These are phyloP conservation scores for Adansonia grandidieri DNA, from an alignment of 441 rosid species.

Conservation along the genomic window DNA sequence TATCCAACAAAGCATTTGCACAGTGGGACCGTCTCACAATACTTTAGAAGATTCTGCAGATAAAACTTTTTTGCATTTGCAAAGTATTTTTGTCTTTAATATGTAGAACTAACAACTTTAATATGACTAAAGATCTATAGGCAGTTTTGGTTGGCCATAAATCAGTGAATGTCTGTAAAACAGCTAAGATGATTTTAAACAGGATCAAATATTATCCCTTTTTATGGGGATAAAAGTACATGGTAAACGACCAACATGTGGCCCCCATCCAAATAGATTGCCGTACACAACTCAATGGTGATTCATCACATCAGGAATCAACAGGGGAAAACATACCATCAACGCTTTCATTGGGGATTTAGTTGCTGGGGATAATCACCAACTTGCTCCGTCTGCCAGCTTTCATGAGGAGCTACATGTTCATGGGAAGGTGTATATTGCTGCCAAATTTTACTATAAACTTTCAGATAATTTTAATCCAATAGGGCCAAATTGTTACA, in stretches of 20 bases:
- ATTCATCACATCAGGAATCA: conserved; percentile 44
- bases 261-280: conserved; percentile 37
- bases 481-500: neutral
- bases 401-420: conserved; percentile 79
- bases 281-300: conserved; percentile 37
- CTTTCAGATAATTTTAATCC: conserved; percentile 9
- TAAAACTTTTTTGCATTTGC: conserved; percentile 23
- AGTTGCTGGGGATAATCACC: conserved; percentile 54
- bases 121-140: conserved; percentile 27
- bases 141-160: conserved; percentile 38
- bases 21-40: conserved; percentile 25
- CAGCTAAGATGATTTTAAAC: conserved; percentile 31
- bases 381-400: conserved; percentile 83
- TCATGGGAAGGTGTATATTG: conserved; percentile 67
- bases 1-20: conserved; percentile 19
- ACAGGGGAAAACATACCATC: conserved; percentile 43
- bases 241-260: conserved; percentile 28
- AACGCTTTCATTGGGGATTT: conserved; percentile 41
- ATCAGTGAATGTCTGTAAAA: conserved; percentile 27
- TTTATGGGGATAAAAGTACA: conserved; percentile 33
- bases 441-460: conserved; percentile 45
- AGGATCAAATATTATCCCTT: conserved; percentile 25
- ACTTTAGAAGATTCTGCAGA: conserved; percentile 24
- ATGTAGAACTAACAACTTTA: conserved; percentile 27
- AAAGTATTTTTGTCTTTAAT: conserved; percentile 21